These are phyloP conservation scores for Podaxis carcinomalis DNA, from an alignment of 768 basidiomycete species.

Conservation along the genomic window DNA sequence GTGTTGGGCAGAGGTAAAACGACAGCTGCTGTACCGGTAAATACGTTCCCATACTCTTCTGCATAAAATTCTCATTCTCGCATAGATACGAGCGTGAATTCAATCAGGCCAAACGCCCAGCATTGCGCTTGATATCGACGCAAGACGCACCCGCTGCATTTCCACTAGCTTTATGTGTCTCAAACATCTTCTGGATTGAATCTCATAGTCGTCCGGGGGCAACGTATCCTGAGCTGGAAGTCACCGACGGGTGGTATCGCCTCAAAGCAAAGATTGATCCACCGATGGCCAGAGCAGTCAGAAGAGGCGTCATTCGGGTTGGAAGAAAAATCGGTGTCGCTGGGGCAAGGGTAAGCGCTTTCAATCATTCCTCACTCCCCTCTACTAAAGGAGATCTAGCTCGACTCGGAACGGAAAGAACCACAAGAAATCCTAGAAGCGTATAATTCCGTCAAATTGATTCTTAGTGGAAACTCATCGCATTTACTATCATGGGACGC, in stretches of 20 bases:
- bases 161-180: slow-evolving; percentile 85
- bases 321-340: slow-evolving; percentile 83
- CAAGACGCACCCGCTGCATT: slow-evolving; percentile 75
- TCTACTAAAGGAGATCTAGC: slow-evolving; percentile 31
- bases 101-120: slow-evolving; percentile 72
- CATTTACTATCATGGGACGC: slow-evolving; percentile 86
- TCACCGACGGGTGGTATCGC: slow-evolving; percentile 98
- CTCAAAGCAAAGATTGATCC: slow-evolving; percentile 74
- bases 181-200: slow-evolving; percentile 54
- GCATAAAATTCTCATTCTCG: background rate
- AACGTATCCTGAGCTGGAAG: slow-evolving; percentile 66
- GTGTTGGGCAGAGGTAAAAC: slow-evolving; percentile 78
- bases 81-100: slow-evolving; percentile 88
- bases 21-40: slow-evolving; percentile 85
- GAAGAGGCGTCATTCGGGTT: slow-evolving; percentile 58
- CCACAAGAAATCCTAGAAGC: slow-evolving; percentile 82
- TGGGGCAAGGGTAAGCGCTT: slow-evolving; percentile 66
- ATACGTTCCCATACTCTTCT: slow-evolving; percentile 10
- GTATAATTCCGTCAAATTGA: slow-evolving; percentile 59
- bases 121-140: slow-evolving; percentile 75
- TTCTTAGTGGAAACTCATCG: slow-evolving; percentile 80
- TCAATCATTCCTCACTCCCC: background rate
- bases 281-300: slow-evolving; percentile 66
- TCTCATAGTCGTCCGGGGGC: slow-evolving; percentile 30
- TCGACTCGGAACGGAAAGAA: slow-evolving; percentile 68